Evolutionary conservation across 2,329 filamentous ascomycete genomes (phyloP).

Genomic region (Beauveria caledonica): DNA sequence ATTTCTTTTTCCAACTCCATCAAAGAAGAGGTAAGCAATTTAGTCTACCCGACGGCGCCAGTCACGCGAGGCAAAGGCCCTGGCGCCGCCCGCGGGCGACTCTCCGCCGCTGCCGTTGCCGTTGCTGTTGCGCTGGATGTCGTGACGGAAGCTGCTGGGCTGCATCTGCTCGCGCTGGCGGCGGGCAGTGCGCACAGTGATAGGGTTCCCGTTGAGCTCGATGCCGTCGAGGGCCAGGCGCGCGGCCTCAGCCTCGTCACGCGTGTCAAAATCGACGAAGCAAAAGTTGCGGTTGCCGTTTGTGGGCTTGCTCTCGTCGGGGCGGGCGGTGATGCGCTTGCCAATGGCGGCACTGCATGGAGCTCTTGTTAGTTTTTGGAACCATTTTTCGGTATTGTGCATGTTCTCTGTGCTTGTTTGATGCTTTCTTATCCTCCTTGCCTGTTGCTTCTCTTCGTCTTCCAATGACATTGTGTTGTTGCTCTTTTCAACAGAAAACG

Average conservation of each 20-base stretch:
- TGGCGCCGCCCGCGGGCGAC: not conserved
- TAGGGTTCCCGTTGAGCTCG: constrained; percentile 17
- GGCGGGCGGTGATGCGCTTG: constrained; percentile 49
- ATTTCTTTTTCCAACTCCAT: not conserved
- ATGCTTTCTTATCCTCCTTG: not conserved
- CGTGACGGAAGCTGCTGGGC: not conserved
- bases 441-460: constrained; percentile 19
- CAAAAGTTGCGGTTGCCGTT: constrained; percentile 54
- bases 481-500: no score
- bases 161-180: constrained; percentile 5
- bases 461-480: no score
- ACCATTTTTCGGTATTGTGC: not conserved
- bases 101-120: not conserved
- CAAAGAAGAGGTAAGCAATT: not conserved
- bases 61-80: constrained; percentile 9
- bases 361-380: not conserved
- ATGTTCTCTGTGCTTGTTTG: not conserved
- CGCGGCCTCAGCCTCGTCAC: constrained; percentile 45
- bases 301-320: constrained; percentile 40
- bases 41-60: constrained; percentile 11
- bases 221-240: constrained; percentile 33
- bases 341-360: constrained; percentile 25
- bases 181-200: constrained; percentile 9
- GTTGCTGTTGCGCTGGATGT: constrained; percentile 1
- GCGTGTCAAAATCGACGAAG: constrained; percentile 54